Evolutionary conservation across 495 filamentous ascomycete species (phyloP).

Genomic region (Penicillium maclennaniae): DNA sequence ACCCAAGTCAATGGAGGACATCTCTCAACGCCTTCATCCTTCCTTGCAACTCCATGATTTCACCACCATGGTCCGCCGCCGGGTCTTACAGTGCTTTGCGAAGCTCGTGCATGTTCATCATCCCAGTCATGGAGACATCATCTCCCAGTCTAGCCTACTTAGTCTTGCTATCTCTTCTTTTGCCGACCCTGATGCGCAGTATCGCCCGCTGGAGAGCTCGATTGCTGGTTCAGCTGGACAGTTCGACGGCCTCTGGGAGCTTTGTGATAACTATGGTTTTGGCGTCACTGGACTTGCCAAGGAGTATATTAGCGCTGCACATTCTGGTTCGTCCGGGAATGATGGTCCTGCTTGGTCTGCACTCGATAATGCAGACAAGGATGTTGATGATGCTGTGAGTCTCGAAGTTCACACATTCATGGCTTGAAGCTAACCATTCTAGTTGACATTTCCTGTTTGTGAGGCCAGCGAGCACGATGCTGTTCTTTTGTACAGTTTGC

Average conservation of each 20-base stretch:
- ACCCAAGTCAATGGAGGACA: slow-evolving; percentile 86
- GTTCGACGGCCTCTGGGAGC: slow-evolving; percentile 92
- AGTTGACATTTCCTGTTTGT: slow-evolving; percentile 69
- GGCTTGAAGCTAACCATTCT: slow-evolving; percentile 8
- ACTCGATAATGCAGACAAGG: slow-evolving; percentile 59
- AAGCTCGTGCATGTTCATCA: slow-evolving; percentile 86
- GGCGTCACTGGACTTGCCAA: slow-evolving; percentile 82
- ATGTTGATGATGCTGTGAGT: slow-evolving; percentile 64
- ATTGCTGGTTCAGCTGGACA: slow-evolving; percentile 87
- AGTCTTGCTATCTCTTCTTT: slow-evolving; percentile 90
- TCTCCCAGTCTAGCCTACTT: slow-evolving; percentile 87
- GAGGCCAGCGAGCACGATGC: slow-evolving; percentile 88
- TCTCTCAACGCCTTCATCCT: slow-evolving; percentile 76
- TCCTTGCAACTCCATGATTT: slow-evolving; percentile 88
- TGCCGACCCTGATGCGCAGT: slow-evolving; percentile 83
- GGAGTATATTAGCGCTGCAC: slow-evolving; percentile 66
- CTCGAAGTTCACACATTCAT: not conserved
- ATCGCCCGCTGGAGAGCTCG: slow-evolving; percentile 81
- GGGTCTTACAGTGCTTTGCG: slow-evolving; percentile 91
- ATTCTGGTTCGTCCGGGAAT: slow-evolving; percentile 66
- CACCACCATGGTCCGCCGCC: slow-evolving; percentile 86
- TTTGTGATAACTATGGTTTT: slow-evolving; percentile 91
- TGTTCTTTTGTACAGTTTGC: slow-evolving; percentile 66
- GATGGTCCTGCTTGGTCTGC: slow-evolving; percentile 58
- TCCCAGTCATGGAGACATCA: slow-evolving; percentile 71